phyloP scores from a whole-genome alignment of 768 basidiomycete species.

The Boletus rufocinnamomeus region DNA sequence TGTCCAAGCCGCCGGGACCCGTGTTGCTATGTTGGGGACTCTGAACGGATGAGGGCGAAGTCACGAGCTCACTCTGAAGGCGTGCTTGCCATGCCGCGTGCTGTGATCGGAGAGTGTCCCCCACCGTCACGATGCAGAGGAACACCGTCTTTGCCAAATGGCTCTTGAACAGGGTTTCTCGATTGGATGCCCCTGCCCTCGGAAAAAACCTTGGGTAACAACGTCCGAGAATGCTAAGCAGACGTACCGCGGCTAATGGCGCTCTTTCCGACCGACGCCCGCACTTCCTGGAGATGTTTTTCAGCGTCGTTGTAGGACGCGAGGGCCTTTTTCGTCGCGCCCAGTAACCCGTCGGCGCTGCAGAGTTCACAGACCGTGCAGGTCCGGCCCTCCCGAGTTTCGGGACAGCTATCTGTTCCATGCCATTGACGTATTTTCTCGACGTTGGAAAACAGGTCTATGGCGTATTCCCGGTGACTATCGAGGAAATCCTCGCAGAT shows the following conservation, averaged over 20 bases:
- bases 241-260: conserved; percentile 2
- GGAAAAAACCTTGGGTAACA: not conserved
- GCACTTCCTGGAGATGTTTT: conserved; percentile 7
- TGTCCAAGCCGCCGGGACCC: not conserved
- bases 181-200: conserved; percentile 2
- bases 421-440: conserved; percentile 6
- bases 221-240: not conserved
- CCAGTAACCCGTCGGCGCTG: conserved; percentile 10
- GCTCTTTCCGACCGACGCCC: conserved; percentile 7
- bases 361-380: conserved; percentile 19
- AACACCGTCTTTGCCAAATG: conserved; percentile 11
- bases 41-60: not conserved
- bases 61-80: conserved; percentile 11
- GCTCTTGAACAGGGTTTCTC: conserved; percentile 9
- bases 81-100: conserved; percentile 17
- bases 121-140: conserved; percentile 8
- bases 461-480: conserved; percentile 8
- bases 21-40: not conserved
- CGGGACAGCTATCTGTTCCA: not conserved
- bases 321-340: conserved; percentile 6
- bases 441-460: conserved; percentile 14
- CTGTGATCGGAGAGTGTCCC: conserved; percentile 18
- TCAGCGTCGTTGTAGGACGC: conserved; percentile 5
- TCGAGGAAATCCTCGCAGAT: conserved; percentile 20
- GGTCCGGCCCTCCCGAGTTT: not conserved